Conservation (phyloP, 192 early-diverging fungal species). For the Backusella tarrabulga region DNA sequence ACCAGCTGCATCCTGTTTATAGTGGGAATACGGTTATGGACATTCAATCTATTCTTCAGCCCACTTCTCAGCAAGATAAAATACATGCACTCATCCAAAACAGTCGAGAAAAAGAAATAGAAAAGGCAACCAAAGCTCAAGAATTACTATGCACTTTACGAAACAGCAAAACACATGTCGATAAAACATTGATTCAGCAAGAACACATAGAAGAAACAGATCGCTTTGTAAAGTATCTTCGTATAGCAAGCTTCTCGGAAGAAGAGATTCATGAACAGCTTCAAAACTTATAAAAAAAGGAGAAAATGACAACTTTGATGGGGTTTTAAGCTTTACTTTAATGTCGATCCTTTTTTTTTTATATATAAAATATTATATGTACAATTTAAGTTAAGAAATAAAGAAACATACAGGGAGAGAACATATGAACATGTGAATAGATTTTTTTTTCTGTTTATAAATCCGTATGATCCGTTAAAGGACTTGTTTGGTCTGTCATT, state of each 20-base stretch:
- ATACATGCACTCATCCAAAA: not conserved
- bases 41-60: not conserved
- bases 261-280: not conserved
- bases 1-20: not conserved
- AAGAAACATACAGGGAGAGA: not conserved
- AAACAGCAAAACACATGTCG: not conserved
- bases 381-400: constrained; percentile 6
- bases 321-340: not conserved
- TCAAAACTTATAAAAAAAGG: not conserved
- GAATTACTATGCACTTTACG: not conserved
- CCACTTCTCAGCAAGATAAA: constrained; percentile 6
- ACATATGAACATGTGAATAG: not conserved
- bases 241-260: not conserved
- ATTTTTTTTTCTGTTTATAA: not conserved
- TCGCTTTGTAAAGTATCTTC: not conserved
- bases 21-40: not conserved
- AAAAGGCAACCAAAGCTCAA: not conserved
- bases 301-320: not conserved
- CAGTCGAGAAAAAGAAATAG: not conserved
- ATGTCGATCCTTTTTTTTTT: not conserved
- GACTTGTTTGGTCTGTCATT: not conserved
- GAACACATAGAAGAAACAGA: not conserved
- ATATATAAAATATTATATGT: not conserved
- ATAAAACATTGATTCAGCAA: not conserved
- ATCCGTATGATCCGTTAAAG: not conserved